Evolutionary conservation across 139 green algal species (phyloP).

Genomic region (Chlamydomonas applanata): DNA sequence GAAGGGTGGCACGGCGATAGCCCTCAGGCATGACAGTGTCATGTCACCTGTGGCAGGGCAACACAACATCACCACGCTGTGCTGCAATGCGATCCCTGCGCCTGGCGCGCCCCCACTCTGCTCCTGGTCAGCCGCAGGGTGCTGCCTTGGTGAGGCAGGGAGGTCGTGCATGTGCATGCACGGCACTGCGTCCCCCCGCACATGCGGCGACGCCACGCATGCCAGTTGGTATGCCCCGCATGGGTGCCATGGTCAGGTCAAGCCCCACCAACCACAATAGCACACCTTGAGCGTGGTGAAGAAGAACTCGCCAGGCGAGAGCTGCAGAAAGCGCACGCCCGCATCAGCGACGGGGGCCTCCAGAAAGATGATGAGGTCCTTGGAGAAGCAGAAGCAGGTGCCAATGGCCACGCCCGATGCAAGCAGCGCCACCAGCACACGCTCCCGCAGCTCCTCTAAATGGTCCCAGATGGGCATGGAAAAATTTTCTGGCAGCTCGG

Average conservation of each 20-base stretch:
- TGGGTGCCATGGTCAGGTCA: background rate
- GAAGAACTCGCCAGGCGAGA: slow-evolving; percentile 98
- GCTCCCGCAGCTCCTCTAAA: slow-evolving; percentile 81
- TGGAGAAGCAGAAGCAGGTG: slow-evolving; percentile 85
- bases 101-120: too few species aligned
- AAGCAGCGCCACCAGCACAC: slow-evolving; percentile 72
- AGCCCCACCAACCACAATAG: background rate
- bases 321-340: slow-evolving; percentile 96
- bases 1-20: too few species aligned
- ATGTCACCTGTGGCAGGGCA: too few species aligned
- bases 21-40: too few species aligned
- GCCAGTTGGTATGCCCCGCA: too few species aligned
- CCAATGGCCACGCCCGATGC: slow-evolving; percentile 67
- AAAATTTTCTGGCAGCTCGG: slow-evolving; percentile 55
- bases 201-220: too few species aligned
- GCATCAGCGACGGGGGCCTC: slow-evolving; percentile 89
- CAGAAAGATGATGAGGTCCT: slow-evolving; percentile 93
- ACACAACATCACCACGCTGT: too few species aligned
- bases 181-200: too few species aligned
- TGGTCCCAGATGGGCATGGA: slow-evolving; percentile 95
- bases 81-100: too few species aligned
- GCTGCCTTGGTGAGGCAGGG: too few species aligned
- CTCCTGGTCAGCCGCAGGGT: too few species aligned
- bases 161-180: too few species aligned
- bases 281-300: slow-evolving; percentile 98